Evolutionary conservation across 225 moss, liverwort and hornwort genomes (phyloP).

Genomic region (Physcomitrium patens): DNA sequence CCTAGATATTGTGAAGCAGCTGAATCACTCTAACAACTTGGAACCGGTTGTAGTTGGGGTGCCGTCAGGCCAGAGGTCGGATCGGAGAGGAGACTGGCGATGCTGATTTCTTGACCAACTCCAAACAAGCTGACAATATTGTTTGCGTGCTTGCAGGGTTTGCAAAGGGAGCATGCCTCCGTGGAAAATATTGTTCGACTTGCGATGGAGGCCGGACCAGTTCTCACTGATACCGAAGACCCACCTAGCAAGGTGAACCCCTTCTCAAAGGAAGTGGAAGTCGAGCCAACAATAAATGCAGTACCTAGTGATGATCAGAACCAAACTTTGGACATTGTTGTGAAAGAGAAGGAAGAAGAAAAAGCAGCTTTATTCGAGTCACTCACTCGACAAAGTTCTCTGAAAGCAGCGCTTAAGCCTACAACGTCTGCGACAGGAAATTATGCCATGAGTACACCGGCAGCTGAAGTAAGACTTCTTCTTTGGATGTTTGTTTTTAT

Average conservation of each 20-base stretch:
- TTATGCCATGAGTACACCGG: slow-evolving; percentile 89
- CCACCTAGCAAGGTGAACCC: slow-evolving; percentile 26
- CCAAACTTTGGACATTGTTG: slow-evolving; percentile 25
- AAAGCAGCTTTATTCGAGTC: slow-evolving; percentile 66
- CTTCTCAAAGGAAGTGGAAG: slow-evolving; percentile 19
- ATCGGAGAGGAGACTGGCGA: neutral
- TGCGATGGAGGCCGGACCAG: slow-evolving; percentile 85
- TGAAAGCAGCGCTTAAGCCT: slow-evolving; percentile 37
- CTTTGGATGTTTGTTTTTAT: neutral
- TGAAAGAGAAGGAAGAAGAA: slow-evolving; percentile 52
- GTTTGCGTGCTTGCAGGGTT: slow-evolving; percentile 51
- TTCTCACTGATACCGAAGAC: slow-evolving; percentile 39
- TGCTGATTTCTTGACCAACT: neutral
- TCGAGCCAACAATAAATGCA: neutral
- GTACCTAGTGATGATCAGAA: slow-evolving; percentile 17
- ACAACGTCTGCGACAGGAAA: slow-evolving; percentile 34
- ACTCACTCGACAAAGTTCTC: slow-evolving; percentile 72
- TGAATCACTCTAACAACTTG: neutral
- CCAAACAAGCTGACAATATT: neutral
- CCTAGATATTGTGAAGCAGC: neutral
- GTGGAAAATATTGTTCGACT: slow-evolving; percentile 91
- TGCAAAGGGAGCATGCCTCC: slow-evolving; percentile 90
- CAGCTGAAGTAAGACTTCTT: slow-evolving; percentile 59
- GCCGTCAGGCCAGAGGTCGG: neutral
- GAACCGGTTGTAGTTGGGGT: neutral